Base-by-base conservation (phyloP, 305 asterid species). In the Solanum hybrid region DNA sequence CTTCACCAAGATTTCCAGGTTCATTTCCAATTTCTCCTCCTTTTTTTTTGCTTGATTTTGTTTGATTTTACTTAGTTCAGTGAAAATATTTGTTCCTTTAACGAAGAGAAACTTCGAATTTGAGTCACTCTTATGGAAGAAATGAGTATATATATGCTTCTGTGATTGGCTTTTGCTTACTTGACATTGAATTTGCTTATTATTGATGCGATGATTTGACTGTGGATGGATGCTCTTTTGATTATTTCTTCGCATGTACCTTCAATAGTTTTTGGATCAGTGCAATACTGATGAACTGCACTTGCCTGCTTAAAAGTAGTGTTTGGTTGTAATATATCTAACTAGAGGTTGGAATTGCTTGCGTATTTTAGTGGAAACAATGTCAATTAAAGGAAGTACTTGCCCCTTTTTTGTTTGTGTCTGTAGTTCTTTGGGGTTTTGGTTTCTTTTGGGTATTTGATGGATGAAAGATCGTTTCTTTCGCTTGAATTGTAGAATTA, bases 1-100 rank as follows among this genome's bases (percentile, higher is more conserved):
- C 68, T 81, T 81, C 68, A 14, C 87, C 88, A 83, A 45, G 73
- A 83, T 83, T 45, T 83, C 88, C 88, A 83, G 88, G 88, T 83
- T 29, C 20, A 45, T 83, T 20, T 83, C 27, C 36, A 41, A 26
- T 82, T 82, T 82, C 38, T 41, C 72, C n/a, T 15, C 17, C 15
- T 75, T 3, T 15, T 51, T 82, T 51, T 82, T 13, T 22, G 3
- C 7, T 41, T 15, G 7, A 27, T 82, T 27, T 27, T 2, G 13
- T 27, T 26, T 82, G 7, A 13, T 39, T 82, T 7, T 82, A 45
- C 37, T 41, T 82, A 3, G 5, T 41, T 82, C 38, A 27, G 10
- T 83, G 72, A 27, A 45, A 15, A 27, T 8, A 0, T 79, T 27
- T 37, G 34, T 24, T 24, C 61, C 65, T 39, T 38, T 81, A 26